Evolutionary conservation across 257 asterid genomes (phyloP), one percentile per base, ranked within the genome.

Genomic region (Cruciata laevipes): DNA sequence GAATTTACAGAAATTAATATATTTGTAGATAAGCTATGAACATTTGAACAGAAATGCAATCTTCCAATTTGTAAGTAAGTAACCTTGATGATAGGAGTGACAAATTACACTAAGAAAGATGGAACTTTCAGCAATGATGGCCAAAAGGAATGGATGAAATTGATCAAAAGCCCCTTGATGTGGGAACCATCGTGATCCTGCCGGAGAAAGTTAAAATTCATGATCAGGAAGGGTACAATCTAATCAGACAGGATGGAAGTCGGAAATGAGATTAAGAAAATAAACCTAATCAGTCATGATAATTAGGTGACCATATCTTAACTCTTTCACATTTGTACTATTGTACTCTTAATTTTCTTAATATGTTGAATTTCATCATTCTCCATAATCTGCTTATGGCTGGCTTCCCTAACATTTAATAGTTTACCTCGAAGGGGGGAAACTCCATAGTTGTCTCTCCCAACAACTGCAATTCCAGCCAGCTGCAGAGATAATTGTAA

Each of bases 131-230:
- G 89, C 81, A 94, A 74, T 42, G 97, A 84, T 33, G 99, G 99
- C 99, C 99, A 94, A 76, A 87, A 94, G 21, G 96, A 76, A 67
- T 94, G 99, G 63, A 94, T 85, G 77, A 94, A 94, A 73, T 94
- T 94, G 56, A 94, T 94, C 64, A 94, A 74, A 6, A 94, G 85
- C 62, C 97, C 99, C 77, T 94, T 94, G 80, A 94, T 94, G 71
- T 90, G 99, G 58, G 99, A 94, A 73, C 99, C 99, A 81, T 94
- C 99, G 72, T 94, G 96, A 78, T 94, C 99, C 99, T 93, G 89
- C 78, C 72, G 11, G 17, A 35, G 52, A 70, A 44, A 74, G 61
- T 31, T 30, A 24, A 30, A 47, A 59, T 11, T 23, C 25, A 14
- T 32, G 72, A 68, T 67, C 49, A 32, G 47, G 21, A 35, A 8